phyloP scores from a whole-genome alignment of 2,329 filamentous ascomycete genomes.

The Ambrosiella xylebori region DNA sequence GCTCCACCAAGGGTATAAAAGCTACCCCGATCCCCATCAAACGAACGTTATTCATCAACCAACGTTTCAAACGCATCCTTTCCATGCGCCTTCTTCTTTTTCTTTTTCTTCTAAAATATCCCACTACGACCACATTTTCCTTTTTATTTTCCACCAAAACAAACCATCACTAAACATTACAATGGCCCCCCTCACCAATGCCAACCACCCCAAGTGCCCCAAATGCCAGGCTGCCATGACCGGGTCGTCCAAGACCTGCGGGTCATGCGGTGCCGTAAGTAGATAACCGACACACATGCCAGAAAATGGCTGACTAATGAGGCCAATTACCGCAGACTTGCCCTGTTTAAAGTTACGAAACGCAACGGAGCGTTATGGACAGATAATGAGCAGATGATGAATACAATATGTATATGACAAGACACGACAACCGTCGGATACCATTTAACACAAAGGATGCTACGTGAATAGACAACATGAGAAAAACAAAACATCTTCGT shows the following conservation, averaged over 20 bases:
- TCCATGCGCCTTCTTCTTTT: background rate
- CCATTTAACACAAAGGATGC: too few relatives aligned
- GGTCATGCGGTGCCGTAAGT: conserved; percentile 40
- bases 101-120: background rate
- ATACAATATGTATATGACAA: too few relatives aligned
- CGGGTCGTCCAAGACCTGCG: conserved; percentile 34
- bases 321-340: conserved; percentile 1
- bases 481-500: too few relatives aligned
- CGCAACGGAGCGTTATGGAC: background rate
- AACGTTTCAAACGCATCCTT: background rate
- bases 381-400: background rate
- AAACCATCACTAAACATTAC: background rate
- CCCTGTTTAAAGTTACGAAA: background rate
- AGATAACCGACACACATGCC: background rate
- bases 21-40: background rate
- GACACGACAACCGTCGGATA: too few relatives aligned
- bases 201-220: conserved; percentile 30
- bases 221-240: conserved; percentile 35
- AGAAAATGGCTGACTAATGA: background rate
- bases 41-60: background rate
- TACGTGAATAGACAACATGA: too few relatives aligned
- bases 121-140: background rate
- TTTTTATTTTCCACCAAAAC: conserved; percentile 14
- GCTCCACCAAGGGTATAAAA: too few relatives aligned
- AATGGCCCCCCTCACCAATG: conserved; percentile 18